These are phyloP conservation scores for Zymoseptoria passerinii DNA, from an alignment of 2,329 filamentous ascomycete species.

Conservation along the genomic window DNA sequence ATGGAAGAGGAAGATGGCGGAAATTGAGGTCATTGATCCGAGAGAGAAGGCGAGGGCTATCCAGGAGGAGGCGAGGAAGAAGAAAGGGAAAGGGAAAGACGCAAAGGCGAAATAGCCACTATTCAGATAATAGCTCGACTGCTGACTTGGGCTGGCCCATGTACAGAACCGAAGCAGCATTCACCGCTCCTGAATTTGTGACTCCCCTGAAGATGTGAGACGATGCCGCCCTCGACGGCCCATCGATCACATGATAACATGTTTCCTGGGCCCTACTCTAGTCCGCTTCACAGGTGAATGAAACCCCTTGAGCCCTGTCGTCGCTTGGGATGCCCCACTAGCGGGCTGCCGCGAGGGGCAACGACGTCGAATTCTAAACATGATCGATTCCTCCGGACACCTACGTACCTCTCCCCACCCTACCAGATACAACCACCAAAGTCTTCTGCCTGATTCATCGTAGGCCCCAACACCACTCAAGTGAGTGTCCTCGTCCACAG, in stretches of 20 bases:
- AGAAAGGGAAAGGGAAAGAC: slow-evolving; percentile 17
- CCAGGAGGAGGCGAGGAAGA: slow-evolving; percentile 19
- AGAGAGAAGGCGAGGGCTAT: slow-evolving; percentile 25
- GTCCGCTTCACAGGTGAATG: neutral
- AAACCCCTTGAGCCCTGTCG: neutral
- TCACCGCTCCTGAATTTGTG: too few species aligned
- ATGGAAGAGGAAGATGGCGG: slow-evolving; percentile 84
- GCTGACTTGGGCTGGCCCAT: neutral
- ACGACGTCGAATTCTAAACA: neutral
- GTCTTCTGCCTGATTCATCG: neutral
- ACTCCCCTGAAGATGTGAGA: neutral
- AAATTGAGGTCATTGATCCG: slow-evolving; percentile 76
- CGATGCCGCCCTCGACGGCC: too few species aligned
- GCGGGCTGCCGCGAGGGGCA: neutral
- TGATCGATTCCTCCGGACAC: neutral
- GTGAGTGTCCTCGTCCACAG: neutral
- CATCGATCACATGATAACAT: neutral
- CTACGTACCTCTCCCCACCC: neutral
- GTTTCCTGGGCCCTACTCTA: neutral
- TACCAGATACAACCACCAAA: neutral
- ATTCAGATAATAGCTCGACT: neutral
- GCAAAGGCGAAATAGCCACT: neutral
- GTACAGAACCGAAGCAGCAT: too few species aligned
- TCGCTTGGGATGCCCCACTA: neutral
- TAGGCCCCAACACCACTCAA: neutral